phyloP scores from a whole-genome alignment of 495 filamentous ascomycete genomes.

The Neurospora sp. region DNA sequence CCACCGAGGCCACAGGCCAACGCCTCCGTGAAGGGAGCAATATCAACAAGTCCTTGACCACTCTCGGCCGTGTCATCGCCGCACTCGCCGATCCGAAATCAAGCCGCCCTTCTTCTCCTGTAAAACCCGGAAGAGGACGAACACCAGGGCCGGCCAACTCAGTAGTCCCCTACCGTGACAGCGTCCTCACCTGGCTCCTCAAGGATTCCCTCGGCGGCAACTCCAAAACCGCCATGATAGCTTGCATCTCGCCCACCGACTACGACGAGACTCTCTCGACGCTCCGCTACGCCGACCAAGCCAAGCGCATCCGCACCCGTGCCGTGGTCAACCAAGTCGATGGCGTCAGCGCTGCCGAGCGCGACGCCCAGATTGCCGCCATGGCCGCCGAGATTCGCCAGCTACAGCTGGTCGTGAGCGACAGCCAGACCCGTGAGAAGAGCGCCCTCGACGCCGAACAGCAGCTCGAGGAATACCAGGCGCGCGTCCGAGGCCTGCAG shows the following conservation, averaged over 20 bases:
- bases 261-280: constrained; percentile 97
- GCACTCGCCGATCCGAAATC: constrained; percentile 75
- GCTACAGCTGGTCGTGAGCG: constrained; percentile 66
- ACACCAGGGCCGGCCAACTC: constrained; percentile 30
- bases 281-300: constrained; percentile 93
- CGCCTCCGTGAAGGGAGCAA: constrained; percentile 90
- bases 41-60: constrained; percentile 98
- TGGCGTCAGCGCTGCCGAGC: constrained; percentile 71
- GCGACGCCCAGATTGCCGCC: constrained; percentile 83
- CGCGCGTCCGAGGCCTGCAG: constrained; percentile 74
- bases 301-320: constrained; percentile 92
- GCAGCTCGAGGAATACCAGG: constrained; percentile 86
- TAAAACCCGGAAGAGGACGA: not conserved
- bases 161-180: constrained; percentile 91
- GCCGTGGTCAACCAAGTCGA: constrained; percentile 88
- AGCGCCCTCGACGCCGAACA: constrained; percentile 47
- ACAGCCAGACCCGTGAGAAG: constrained; percentile 39
- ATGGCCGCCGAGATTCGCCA: constrained; percentile 89
- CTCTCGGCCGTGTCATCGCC: constrained; percentile 92
- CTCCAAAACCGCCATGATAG: constrained; percentile 97
- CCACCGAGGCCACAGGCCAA: constrained; percentile 86
- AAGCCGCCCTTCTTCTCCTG: constrained; percentile 18
- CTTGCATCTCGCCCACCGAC: constrained; percentile 88
- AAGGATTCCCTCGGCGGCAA: constrained; percentile 95
- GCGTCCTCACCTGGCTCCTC: constrained; percentile 93